Evolutionary conservation across 495 filamentous ascomycete species (phyloP), one percentile per base, ranked within the genome.

Genomic region (Penicillium daleae): DNA sequence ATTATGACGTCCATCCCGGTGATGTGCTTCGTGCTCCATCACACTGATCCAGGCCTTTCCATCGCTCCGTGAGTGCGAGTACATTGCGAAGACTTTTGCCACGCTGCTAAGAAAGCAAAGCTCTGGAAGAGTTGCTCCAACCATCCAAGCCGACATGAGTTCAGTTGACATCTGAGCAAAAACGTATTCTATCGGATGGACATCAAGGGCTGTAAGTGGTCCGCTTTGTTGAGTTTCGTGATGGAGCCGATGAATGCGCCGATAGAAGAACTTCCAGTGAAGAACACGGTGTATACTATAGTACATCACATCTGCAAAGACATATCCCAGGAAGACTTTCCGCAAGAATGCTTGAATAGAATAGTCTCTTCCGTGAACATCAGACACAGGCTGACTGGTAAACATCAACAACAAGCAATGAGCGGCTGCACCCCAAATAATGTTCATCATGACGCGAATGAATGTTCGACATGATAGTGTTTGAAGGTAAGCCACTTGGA

Each of bases 101-200:
- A 46, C 42, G 9, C 19, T 46, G 19, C 42, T 46, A 22, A 46
- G 42, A 24, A 46, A 46, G 42, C 42, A 46, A 12, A 46, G 42
- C 21, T 46, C 42, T 21, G 42, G 42, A 22, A 46, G 42, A 21
- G 42, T 46, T 10, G 42, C 42, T 24, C 42, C 42, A 46, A 46
- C 42, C 42, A 46, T 21, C 42, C 42, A 46, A 22, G 13, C n/a
- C 1, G 42, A 46, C 68, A 70, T 68, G 65, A 65, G 67, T 10
- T 42, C 40, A 46, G 67, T 63, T 0, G 42, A 46, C 42, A 46
- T 22, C 5, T 46, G 42, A 9, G 42, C 42, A 46, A 46, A 46
- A 1, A 24, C 19, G 21, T 46, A 46, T 24, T 46, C 42, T 21
- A 46, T 3, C 42, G 42, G 42, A 22, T 46, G 42, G 21, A 46